A percentile compares a stretch with the other conserved stretches of the same genome.
Evolutionary conservation across 768 basidiomycete genomes (phyloP).

Genomic region (Pilatotrama ljubarskyi): DNA sequence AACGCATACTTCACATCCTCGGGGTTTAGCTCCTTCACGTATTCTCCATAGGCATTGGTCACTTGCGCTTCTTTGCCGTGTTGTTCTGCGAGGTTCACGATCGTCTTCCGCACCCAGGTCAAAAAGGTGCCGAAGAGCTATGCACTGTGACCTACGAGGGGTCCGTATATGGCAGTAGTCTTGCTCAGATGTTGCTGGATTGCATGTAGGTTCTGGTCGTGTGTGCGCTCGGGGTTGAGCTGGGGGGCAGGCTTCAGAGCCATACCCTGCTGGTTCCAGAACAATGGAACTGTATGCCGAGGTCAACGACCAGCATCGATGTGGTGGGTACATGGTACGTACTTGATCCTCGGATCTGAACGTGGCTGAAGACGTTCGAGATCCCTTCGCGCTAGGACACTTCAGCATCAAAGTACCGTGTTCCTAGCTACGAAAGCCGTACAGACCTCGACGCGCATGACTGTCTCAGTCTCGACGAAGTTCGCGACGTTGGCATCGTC

Average conservation of each 20-base stretch:
- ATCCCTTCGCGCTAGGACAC: slow-evolving; percentile 64
- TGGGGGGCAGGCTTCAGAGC: slow-evolving; percentile 86
- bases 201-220: slow-evolving; percentile 67
- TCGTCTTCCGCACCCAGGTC: slow-evolving; percentile 46
- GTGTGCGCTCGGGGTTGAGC: slow-evolving; percentile 71
- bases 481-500: slow-evolving; percentile 93
- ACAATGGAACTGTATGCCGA: slow-evolving; percentile 70
- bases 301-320: not conserved
- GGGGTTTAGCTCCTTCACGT: slow-evolving; percentile 54
- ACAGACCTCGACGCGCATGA: slow-evolving; percentile 77
- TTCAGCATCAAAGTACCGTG: not conserved
- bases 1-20: slow-evolving; percentile 57
- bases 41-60: slow-evolving; percentile 75
- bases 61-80: slow-evolving; percentile 84
- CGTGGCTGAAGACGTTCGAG: slow-evolving; percentile 81
- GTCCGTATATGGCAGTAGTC: slow-evolving; percentile 69
- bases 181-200: slow-evolving; percentile 74
- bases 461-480: slow-evolving; percentile 93
- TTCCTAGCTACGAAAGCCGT: no score
- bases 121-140: no score
- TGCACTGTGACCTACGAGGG: slow-evolving; percentile 70
- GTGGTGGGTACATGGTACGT: slow-evolving; percentile 28
- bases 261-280: slow-evolving; percentile 89
- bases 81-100: slow-evolving; percentile 90
- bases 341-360: slow-evolving; percentile 94